Conservation (phyloP, 441 rosid species). For the Erodium trifolium region DNA sequence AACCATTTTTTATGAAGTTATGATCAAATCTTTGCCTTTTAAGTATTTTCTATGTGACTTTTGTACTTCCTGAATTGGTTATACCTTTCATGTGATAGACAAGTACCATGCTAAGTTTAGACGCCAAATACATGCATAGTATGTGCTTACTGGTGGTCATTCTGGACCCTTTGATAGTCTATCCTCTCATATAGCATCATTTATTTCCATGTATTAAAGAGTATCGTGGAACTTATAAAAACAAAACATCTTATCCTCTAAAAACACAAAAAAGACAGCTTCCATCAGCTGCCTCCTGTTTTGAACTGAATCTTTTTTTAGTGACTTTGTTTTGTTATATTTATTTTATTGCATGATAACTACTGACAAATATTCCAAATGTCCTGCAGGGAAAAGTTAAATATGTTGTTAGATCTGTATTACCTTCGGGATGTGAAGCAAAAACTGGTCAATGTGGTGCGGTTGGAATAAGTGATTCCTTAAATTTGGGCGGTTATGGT, state of each 20-base stretch:
- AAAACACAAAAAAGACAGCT: too few species aligned
- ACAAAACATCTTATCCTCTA: too few species aligned
- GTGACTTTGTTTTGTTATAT: background rate
- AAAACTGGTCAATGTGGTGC: constrained; percentile 71
- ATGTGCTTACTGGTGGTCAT: too few species aligned
- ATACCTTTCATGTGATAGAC: background rate
- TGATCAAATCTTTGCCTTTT: background rate
- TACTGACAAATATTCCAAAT: constrained; percentile 25
- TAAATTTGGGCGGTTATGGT: constrained; percentile 95
- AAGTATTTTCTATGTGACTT: constrained; percentile 6
- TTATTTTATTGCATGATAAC: constrained; percentile 8
- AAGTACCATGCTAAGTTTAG: background rate
- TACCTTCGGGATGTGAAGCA: constrained; percentile 81
- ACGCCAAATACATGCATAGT: background rate
- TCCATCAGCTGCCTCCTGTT: too few species aligned
- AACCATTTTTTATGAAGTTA: background rate
- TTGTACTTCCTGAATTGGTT: constrained; percentile 8
- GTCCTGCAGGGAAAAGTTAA: constrained; percentile 64
- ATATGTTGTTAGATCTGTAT: constrained; percentile 88
- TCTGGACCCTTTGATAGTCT: too few species aligned
- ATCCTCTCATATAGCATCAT: too few species aligned
- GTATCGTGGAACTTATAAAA: too few species aligned
- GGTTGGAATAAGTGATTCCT: constrained; percentile 64
- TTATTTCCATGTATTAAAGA: too few species aligned
- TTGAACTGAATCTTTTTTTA: too few species aligned